A percentile compares a stretch with the other conserved stretches of the same genome.
Conservation (phyloP, 225 moss, liverwort and hornwort species). For the Lunularia cruciata region DNA sequence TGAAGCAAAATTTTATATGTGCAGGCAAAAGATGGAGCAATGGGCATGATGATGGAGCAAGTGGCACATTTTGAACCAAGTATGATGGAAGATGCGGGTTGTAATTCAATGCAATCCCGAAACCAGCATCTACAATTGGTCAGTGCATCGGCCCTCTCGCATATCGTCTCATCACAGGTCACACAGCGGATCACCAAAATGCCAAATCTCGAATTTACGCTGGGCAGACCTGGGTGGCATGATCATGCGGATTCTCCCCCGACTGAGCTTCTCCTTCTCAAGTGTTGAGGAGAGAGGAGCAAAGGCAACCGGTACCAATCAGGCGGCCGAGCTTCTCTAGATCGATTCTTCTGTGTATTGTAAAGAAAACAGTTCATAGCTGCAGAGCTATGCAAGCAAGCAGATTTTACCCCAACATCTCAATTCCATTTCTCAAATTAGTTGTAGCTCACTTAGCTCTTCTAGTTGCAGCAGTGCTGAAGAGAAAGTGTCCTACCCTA, state of each 20-base stretch:
- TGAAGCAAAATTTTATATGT: too few species aligned
- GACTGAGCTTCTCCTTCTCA: conserved; percentile 52
- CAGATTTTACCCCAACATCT: not conserved
- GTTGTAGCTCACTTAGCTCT: not conserved
- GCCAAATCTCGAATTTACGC: conserved; percentile 48
- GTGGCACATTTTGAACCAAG: conserved; percentile 31
- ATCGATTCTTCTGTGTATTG: conserved; percentile 1
- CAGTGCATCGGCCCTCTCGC: conserved; percentile 44
- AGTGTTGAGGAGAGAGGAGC: conserved; percentile 28
- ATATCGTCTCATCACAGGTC: conserved; percentile 49
- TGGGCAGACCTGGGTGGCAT: conserved; percentile 59
- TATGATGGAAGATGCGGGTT: conserved; percentile 26
- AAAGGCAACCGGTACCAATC: not conserved
- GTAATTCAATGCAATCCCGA: conserved; percentile 39
- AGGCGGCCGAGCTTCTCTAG: conserved; percentile 2
- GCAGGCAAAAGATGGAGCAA: conserved; percentile 38
- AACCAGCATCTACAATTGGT: conserved; percentile 45
- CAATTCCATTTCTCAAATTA: not conserved
- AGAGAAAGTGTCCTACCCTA: not conserved
- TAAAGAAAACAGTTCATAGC: conserved; percentile 14
- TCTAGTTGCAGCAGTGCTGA: not conserved
- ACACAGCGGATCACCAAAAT: conserved; percentile 34
- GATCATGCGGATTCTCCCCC: conserved; percentile 47
- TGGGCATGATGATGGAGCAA: conserved; percentile 36
- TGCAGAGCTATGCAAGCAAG: conserved; percentile 3